These are phyloP conservation scores for Trifolium subterraneum DNA, from an alignment of 306 rosid genomes.

Conservation along the genomic window DNA sequence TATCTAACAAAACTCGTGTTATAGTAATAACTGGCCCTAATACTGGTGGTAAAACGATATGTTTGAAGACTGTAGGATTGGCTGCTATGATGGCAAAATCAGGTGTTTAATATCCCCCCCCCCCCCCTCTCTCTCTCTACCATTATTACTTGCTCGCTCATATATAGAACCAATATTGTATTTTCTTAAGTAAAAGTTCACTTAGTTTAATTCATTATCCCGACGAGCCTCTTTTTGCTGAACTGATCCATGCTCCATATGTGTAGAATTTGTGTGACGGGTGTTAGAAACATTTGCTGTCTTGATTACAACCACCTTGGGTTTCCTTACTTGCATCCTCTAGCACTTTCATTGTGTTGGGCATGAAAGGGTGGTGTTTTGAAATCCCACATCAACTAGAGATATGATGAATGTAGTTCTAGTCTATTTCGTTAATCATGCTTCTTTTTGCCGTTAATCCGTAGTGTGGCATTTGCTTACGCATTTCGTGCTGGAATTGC, in stretches of 20 bases:
- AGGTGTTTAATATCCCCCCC: conserved; percentile 54
- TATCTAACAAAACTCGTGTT: conserved; percentile 69
- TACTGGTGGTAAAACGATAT: conserved; percentile 95
- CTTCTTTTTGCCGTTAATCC: background rate
- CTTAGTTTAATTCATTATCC: background rate
- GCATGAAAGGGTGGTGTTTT: background rate
- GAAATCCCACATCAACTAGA: background rate
- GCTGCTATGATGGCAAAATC: conserved; percentile 99
- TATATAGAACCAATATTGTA: conserved; percentile 27
- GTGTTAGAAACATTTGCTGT: background rate
- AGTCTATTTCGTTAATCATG: background rate
- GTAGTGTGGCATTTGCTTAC: background rate
- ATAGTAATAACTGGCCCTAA: conserved; percentile 94
- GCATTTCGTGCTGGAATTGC: background rate
- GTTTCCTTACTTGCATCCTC: background rate
- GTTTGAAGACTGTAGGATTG: conserved; percentile 90
- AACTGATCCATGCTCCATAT: background rate
- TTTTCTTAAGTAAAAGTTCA: conserved; percentile 18
- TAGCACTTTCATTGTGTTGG: background rate
- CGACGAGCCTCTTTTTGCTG: background rate
- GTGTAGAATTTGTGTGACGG: background rate
- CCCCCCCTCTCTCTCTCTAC: background rate
- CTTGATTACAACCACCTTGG: background rate
- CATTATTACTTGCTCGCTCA: conserved; percentile 12
- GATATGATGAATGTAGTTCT: background rate